Conservation (phyloP, 495 filamentous ascomycete genomes). For the Penicillium maclennaniae region DNA sequence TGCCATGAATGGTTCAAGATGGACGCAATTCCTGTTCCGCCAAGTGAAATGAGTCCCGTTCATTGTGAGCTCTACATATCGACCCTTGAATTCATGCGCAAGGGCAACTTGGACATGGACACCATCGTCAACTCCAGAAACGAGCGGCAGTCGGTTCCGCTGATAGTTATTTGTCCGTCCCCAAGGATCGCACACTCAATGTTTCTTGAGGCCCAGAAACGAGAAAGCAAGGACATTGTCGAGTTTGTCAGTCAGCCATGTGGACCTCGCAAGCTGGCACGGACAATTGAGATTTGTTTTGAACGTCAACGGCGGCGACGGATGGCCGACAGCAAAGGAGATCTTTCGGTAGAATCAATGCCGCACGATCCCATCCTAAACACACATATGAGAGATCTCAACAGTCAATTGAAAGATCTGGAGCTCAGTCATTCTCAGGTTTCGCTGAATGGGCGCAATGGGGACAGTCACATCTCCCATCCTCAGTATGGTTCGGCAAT, state of each 20-base stretch:
- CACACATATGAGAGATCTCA: too few relatives aligned
- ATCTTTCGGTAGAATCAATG: too few relatives aligned
- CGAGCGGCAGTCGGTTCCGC: neutral
- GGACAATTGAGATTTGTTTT: conserved; percentile 38
- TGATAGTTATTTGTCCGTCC: conserved; percentile 4
- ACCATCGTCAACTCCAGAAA: neutral
- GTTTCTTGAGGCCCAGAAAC: neutral
- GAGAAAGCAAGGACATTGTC: conserved; percentile 1
- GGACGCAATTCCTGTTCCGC: conserved; percentile 1
- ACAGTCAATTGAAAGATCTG: too few relatives aligned
- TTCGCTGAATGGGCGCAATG: too few relatives aligned
- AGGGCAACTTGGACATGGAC: neutral
- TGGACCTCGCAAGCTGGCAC: conserved; percentile 55
- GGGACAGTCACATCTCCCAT: too few relatives aligned
- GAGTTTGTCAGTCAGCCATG: conserved; percentile 41
- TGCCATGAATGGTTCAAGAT: conserved; percentile 15
- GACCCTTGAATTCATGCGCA: conserved; percentile 2
- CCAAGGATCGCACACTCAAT: conserved; percentile 7
- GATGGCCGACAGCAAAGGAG: too few relatives aligned
- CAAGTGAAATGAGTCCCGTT: neutral
- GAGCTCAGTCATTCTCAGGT: too few relatives aligned
- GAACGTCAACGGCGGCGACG: conserved; percentile 4
- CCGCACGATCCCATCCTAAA: too few relatives aligned
- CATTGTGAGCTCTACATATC: conserved; percentile 14
- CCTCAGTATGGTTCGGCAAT: neutral